These are phyloP conservation scores for Amphichorda felina DNA, from an alignment of 2,329 filamentous ascomycete species.

Conservation along the genomic window DNA sequence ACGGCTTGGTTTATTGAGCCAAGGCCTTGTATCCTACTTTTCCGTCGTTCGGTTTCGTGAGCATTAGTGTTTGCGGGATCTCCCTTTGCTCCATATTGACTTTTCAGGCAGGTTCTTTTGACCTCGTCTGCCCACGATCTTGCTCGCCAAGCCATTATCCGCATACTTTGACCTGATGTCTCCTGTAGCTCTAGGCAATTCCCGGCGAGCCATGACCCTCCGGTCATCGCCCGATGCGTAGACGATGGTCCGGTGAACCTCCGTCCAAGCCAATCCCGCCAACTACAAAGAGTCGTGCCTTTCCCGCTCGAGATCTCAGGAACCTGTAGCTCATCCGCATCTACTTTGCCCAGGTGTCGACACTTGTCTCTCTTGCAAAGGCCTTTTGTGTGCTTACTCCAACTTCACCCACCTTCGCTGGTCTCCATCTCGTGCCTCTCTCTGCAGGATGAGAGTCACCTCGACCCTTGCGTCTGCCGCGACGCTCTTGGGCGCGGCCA, in stretches of 20 bases:
- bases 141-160: too few species aligned
- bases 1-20: background rate
- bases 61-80: too few species aligned
- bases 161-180: background rate
- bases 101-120: too few species aligned
- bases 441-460: slow-evolving; percentile 23
- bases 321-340: background rate
- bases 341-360: background rate
- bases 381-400: too few species aligned
- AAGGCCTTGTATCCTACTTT: background rate
- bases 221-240: background rate
- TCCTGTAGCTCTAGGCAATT: background rate
- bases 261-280: background rate
- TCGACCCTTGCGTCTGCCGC: slow-evolving; percentile 17
- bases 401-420: background rate
- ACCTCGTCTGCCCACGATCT: too few species aligned
- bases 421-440: background rate
- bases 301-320: background rate
- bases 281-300: background rate
- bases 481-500: slow-evolving; percentile 13
- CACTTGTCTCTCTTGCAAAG: background rate
- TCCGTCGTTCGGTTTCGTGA: background rate
- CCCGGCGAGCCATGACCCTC: background rate
- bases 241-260: background rate
- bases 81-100: too few species aligned